Percentiles rank a stretch among this genome's conserved stretches.
These are phyloP conservation scores for Suhomyces panamericanus DNA, from an alignment of 1,139 yeast species.

Conservation along the genomic window DNA sequence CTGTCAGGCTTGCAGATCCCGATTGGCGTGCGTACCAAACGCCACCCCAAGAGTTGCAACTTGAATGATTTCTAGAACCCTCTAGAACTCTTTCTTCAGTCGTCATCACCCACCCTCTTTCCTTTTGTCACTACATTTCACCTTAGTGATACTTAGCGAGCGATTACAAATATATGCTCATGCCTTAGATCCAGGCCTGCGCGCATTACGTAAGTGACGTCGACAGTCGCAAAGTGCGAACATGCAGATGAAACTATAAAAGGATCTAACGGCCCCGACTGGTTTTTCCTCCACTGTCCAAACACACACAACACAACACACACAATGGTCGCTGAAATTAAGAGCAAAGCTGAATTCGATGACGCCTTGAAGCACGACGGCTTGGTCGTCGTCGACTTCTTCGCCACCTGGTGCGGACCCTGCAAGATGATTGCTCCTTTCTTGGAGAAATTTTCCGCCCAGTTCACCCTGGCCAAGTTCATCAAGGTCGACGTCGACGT, in stretches of 20 bases:
- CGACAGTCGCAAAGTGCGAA: no score
- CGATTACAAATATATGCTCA: slow-evolving; percentile 5
- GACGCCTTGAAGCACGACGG: slow-evolving; percentile 55
- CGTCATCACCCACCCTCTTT: no score
- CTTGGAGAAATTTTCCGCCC: slow-evolving; percentile 58
- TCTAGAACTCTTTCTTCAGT: no score
- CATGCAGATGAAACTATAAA: slow-evolving; percentile 2
- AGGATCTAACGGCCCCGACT: background rate
- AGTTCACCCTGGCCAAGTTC: slow-evolving; percentile 59
- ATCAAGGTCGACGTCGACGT: slow-evolving; percentile 86
- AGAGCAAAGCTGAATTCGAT: slow-evolving; percentile 59
- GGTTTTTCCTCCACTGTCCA: background rate
- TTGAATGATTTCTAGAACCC: slow-evolving; percentile 1
- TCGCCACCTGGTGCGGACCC: slow-evolving; percentile 94
- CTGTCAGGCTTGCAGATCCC: background rate
- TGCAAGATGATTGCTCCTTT: slow-evolving; percentile 85
- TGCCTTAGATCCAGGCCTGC: no score
- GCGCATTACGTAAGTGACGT: no score
- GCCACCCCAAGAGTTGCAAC: slow-evolving; percentile 2
- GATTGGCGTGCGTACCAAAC: slow-evolving; percentile 6
- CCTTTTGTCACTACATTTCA: background rate
- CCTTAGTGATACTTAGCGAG: background rate
- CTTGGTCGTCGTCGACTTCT: slow-evolving; percentile 79
- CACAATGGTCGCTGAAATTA: slow-evolving; percentile 43
- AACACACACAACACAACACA: background rate